Percentiles rank a stretch among this genome's conserved stretches.
These are phyloP conservation scores for Rhodotorula taiwanensis DNA, from an alignment of 768 basidiomycete genomes.

Conservation along the genomic window DNA sequence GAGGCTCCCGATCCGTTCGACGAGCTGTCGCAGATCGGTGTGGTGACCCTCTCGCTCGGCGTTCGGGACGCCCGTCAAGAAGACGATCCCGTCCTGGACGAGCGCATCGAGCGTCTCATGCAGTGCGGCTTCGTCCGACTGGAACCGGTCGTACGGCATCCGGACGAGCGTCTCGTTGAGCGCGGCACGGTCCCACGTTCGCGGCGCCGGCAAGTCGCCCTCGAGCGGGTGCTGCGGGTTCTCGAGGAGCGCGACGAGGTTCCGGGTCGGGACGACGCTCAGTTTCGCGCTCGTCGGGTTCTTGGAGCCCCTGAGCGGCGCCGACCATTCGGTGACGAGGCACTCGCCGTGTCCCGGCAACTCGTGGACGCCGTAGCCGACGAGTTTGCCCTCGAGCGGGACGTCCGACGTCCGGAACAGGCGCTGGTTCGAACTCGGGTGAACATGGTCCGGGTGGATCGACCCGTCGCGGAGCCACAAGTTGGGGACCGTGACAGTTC, in stretches of 20 bases:
- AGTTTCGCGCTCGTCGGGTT: constrained; percentile 13
- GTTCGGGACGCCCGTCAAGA: constrained; percentile 65
- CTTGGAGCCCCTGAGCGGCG: constrained; percentile 50
- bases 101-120: constrained; percentile 63
- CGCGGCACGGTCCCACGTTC: constrained; percentile 44
- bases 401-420: constrained; percentile 65
- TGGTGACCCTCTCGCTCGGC: constrained; percentile 54
- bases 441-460: constrained; percentile 62
- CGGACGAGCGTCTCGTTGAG: constrained; percentile 50
- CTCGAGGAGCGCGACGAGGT: constrained; percentile 38
- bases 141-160: constrained; percentile 51
- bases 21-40: constrained; percentile 66
- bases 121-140: constrained; percentile 49
- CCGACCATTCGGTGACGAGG: constrained; percentile 50
- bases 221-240: not conserved
- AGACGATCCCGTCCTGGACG: constrained; percentile 62
- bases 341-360: constrained; percentile 44
- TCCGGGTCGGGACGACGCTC: constrained; percentile 27
- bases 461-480: constrained; percentile 83
- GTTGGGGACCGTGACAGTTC: constrained; percentile 50
- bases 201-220: constrained; percentile 3
- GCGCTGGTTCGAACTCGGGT: constrained; percentile 72
- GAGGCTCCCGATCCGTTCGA: constrained; percentile 63
- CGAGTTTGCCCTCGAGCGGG: constrained; percentile 51
- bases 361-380: constrained; percentile 44